phyloP scores from a whole-genome alignment of 1,284 basidiomycete species.

The Rhodotorula sp. region DNA sequence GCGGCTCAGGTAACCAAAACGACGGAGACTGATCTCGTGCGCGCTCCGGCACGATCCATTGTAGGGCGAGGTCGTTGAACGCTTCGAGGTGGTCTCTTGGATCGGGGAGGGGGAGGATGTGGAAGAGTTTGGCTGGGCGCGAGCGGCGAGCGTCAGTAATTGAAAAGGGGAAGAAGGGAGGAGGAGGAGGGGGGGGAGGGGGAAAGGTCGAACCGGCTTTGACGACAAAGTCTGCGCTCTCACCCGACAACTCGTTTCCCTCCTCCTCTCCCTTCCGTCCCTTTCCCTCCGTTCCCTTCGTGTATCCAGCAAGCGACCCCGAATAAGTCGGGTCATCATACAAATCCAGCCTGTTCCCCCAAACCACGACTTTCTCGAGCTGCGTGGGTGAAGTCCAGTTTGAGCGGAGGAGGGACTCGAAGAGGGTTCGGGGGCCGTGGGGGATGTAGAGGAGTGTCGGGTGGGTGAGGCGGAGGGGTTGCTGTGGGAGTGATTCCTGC shows the following conservation, averaged over 20 bases:
- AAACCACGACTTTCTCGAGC: slow-evolving; percentile 24
- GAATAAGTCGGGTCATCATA: slow-evolving; percentile 42
- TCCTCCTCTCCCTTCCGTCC: slow-evolving; percentile 3
- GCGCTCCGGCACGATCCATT: slow-evolving; percentile 17
- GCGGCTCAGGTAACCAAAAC: neutral
- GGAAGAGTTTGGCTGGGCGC: slow-evolving; percentile 23
- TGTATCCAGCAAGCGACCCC: neutral
- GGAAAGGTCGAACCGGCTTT: slow-evolving; percentile 17
- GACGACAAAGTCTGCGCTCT: slow-evolving; percentile 13
- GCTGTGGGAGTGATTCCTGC: slow-evolving; percentile 9
- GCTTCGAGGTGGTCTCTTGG: slow-evolving; percentile 34
- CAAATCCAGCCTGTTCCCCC: slow-evolving; percentile 41
- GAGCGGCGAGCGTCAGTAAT: neutral
- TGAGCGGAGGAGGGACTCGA: slow-evolving; percentile 33
- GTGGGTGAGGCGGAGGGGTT: slow-evolving; percentile 20
- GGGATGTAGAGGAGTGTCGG: slow-evolving; percentile 43
- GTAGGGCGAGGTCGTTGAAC: slow-evolving; percentile 40
- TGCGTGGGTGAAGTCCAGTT: slow-evolving; percentile 27
- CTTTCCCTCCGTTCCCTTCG: neutral
- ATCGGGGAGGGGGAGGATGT: slow-evolving; percentile 22
- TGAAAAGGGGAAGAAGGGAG: too few species aligned
- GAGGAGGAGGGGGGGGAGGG: neutral
- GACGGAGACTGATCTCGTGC: neutral
- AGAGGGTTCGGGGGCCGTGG: slow-evolving; percentile 43
- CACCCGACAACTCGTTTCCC: slow-evolving; percentile 11